Evolutionary conservation across 352 stramenopile genomes (phyloP), one percentile per base, ranked within the genome.

Genomic region (Globisporangium radiosum): DNA sequence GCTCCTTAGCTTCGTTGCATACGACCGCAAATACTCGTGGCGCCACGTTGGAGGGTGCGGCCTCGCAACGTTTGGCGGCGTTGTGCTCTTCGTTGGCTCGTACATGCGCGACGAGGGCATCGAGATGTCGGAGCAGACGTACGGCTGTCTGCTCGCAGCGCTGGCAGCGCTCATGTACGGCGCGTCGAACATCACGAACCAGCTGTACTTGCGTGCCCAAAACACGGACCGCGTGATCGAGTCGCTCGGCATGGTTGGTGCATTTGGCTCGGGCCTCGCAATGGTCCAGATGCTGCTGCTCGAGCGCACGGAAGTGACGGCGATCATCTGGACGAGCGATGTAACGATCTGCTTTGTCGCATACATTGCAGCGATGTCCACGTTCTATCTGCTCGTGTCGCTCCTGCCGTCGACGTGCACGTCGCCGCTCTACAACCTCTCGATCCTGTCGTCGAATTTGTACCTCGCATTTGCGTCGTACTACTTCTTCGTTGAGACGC

Each of bases 321-420:
- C 61, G 10, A 66, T 78, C 25, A 51, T 61, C 5, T 84, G 75
- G 75, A 57, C 50, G 17, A 36, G 4, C 11, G 59, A 71, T 17
- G 54, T 70, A 17, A 43, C 55, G 9, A 47, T 73, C 19, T 71
- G 73, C 42, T 65, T 80, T 5, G 13, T 59, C 3, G 65, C 70
- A 42, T 78, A 81, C 59, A 59, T 69, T 25, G 47, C 65, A 13
- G 59, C 67, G 43, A 68, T 79, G 58, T 58, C 79, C 42, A 56
- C 70, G 8, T 76, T 81, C 45, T 81, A 84, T 62, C 47, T 66
- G 7, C 59, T 76, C 43, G 64, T 77, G 13, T 73, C 63, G 17
- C 51, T 75, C 42, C 56, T 77, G 10, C 62, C 70, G 17, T 61
- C 68, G 40, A 59, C 57, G 11, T 66, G 64, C 7, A 51, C 66